Evolutionary conservation across 2,329 filamentous ascomycete species (phyloP), one percentile per base, ranked within the genome.

Genomic region (Diaporthe destruens): DNA sequence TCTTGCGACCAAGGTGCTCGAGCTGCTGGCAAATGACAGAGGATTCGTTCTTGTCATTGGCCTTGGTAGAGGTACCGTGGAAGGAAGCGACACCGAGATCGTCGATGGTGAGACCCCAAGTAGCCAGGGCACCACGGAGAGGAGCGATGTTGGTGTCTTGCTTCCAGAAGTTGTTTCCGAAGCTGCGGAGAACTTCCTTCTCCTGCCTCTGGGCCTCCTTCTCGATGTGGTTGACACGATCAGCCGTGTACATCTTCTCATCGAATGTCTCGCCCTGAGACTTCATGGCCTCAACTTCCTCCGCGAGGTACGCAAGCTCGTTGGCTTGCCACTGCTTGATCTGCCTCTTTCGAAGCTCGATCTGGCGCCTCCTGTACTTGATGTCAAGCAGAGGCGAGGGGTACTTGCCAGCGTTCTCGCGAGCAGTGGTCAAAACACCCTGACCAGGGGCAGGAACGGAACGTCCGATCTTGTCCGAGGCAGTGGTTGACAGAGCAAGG

Each of bases 161-260:
- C 88, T 96, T 98, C 96, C 97, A 99, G 90, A 99, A 99, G 85
- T 93, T 95, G 88, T 99, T 99, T 81, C 97, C 96, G 78, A 98
- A 90, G 84, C 94, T 97, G 84, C 92, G 92, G 75, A 98, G 90
- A 23, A 96, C 94, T 77, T 98, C 96, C 85, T 95, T 97, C 85
- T 96, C 94, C 83, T 99, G 96, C 77, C 96, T 91, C 76, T 89
- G 87, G 67, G 96, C 95, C 84, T 99, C 94, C 80, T 88, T 93
- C 82, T 97, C 93, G 78, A 98, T 96, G 82, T 98, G 96, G 70
- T 88, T 84, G 54, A 93, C 91, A 75, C 96, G 94, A 78, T 98
- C 94, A 77, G 94, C 89, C 76, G 95, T 88, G 83, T 97, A 99
- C 78, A 95, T 94, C 72, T 92, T 88, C 82, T 95, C 94, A 76